Evolutionary conservation across 2,329 filamentous ascomycete species (phyloP).

Genomic region (Calonectria honghensis): DNA sequence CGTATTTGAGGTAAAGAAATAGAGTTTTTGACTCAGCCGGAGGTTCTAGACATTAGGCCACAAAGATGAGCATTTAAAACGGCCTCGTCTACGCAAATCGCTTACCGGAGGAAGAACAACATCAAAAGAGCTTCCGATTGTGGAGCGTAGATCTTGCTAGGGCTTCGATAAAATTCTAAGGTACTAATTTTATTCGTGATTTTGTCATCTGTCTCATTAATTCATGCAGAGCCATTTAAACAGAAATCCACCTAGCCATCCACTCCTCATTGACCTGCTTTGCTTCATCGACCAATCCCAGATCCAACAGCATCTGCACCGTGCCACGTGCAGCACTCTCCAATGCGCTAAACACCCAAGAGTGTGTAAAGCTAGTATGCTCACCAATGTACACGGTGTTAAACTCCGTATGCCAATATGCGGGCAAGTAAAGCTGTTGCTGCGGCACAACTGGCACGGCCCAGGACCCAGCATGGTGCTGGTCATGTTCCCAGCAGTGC

Average conservation of each 20-base stretch:
- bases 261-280: slow-evolving; percentile 73
- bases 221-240: background rate
- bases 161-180: too few relatives aligned
- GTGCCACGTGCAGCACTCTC: slow-evolving; percentile 74
- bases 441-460: slow-evolving; percentile 70
- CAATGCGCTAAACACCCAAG: slow-evolving; percentile 70
- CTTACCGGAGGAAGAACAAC: too few relatives aligned
- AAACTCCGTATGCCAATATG: slow-evolving; percentile 76
- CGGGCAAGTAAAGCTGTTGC: slow-evolving; percentile 76
- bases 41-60: too few relatives aligned
- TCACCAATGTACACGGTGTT: slow-evolving; percentile 59
- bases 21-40: too few relatives aligned
- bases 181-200: background rate
- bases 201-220: background rate
- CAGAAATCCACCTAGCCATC: slow-evolving; percentile 74
- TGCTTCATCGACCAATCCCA: slow-evolving; percentile 77
- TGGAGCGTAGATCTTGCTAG: too few relatives aligned
- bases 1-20: too few relatives aligned
- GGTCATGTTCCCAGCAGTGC: slow-evolving; percentile 75
- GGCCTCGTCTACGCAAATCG: too few relatives aligned
- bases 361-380: slow-evolving; percentile 72
- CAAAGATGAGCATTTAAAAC: too few relatives aligned
- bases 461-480: slow-evolving; percentile 75
- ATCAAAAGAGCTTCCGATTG: too few relatives aligned
- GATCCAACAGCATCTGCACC: slow-evolving; percentile 70